Conservation (phyloP, 805 yeast genomes). For the Hanseniaspora mollemarum region DNA sequence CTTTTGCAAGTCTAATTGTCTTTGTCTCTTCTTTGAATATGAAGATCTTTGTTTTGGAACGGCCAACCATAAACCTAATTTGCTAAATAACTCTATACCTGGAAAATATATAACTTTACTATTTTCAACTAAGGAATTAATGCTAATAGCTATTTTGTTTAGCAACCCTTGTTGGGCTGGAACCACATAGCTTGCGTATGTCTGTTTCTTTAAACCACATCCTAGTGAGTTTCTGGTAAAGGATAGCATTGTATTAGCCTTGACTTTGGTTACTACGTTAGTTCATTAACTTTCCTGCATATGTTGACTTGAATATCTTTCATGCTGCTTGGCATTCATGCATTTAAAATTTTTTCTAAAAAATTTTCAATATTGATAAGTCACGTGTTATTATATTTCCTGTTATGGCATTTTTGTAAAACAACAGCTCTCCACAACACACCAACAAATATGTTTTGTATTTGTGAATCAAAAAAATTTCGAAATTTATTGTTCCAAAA, state of each 20-base stretch:
- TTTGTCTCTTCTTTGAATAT: slow-evolving; percentile 71
- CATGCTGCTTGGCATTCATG: too few relatives aligned
- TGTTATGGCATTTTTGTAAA: neutral
- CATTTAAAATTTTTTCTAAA: neutral
- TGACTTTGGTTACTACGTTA: neutral
- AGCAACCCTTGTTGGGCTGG: neutral
- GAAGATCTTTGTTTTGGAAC: slow-evolving; percentile 92
- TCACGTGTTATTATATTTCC: neutral
- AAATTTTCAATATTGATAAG: neutral
- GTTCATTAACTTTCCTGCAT: neutral
- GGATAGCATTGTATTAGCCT: neutral
- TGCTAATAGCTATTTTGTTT: neutral
- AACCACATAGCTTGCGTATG: neutral
- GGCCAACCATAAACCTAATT: slow-evolving; percentile 69
- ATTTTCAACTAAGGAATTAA: neutral
- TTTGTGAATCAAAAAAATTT: neutral
- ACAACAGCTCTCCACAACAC: neutral
- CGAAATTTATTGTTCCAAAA: too few relatives aligned
- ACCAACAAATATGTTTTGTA: neutral
- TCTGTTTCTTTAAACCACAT: neutral
- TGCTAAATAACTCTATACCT: slow-evolving; percentile 35
- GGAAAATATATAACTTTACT: slow-evolving; percentile 17
- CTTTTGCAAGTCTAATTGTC: slow-evolving; percentile 74
- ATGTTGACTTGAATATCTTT: neutral
- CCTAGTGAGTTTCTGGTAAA: neutral